These are phyloP conservation scores for Aureobasidium mangrovei DNA, from an alignment of 2,329 filamentous ascomycete genomes.

Conservation along the genomic window DNA sequence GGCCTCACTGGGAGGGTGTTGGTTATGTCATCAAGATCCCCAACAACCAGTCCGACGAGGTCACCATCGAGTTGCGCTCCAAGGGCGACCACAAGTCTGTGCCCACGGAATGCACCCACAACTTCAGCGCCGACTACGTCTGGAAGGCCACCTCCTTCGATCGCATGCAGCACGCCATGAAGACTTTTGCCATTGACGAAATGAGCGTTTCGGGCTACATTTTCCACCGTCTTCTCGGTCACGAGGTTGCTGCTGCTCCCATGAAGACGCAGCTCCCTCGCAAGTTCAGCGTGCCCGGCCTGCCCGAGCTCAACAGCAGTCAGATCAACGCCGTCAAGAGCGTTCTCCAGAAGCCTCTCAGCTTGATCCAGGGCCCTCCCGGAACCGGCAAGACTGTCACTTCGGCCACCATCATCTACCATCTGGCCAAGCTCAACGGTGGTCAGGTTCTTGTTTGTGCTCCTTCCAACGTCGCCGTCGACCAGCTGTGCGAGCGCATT, in stretches of 20 bases:
- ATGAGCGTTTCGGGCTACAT: constrained; percentile 98
- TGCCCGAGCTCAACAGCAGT: constrained; percentile 90
- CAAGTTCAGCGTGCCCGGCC: constrained; percentile 89
- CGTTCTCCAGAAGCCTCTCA: constrained; percentile 85
- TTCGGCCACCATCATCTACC: constrained; percentile 96
- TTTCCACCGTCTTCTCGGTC: constrained; percentile 90
- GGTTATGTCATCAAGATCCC: constrained; percentile 99
- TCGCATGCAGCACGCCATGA: constrained; percentile 98
- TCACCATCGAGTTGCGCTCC: constrained; percentile 86
- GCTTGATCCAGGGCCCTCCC: constrained; percentile 91
- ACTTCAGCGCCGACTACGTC: constrained; percentile 97
- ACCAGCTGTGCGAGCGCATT: constrained; percentile 95
- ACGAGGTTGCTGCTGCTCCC: constrained; percentile 86
- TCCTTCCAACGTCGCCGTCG: constrained; percentile 95
- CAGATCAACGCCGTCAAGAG: constrained; percentile 96
- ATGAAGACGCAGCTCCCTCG: constrained; percentile 95
- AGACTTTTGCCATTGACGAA: constrained; percentile 95
- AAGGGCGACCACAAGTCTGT: constrained; percentile 94
- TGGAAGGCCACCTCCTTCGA: constrained; percentile 99
- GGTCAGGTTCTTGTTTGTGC: constrained; percentile 94
- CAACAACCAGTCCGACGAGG: constrained; percentile 97
- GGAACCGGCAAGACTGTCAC: constrained; percentile 98
- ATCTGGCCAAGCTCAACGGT: constrained; percentile 88
- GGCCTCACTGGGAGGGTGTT: constrained; percentile 89
- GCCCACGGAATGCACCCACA: constrained; percentile 90